Base-by-base conservation (phyloP, 2,329 filamentous ascomycete genomes). In the Fusarium nelsonii region DNA sequence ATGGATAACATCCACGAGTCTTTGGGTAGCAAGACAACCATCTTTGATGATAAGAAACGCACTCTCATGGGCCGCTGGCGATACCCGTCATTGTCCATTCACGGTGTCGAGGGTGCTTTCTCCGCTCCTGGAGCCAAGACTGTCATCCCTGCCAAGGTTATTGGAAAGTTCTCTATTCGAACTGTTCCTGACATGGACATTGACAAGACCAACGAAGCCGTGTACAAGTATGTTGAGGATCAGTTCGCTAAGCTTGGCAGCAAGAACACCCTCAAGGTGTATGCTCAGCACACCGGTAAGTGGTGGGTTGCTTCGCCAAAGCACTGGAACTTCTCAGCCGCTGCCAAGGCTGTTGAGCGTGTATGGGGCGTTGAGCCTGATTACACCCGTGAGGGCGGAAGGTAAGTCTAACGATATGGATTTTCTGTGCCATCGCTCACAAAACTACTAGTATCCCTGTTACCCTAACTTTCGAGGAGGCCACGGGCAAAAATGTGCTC, bases 301-400 rank as follows among this genome's bases (percentile, higher is more conserved):
- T 99, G 96, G 96, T 99, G 96, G 96, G 94, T 97, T 48, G 94
- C 97, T 46, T 94, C 92, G 77, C 95, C 96, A 32, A 96, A 97
- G 83, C 95, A 99, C 87, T 98, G 96, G 94, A 99, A 99, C 87
- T 99, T 98, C 83, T 88, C 90, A 32, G 95, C 95, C 28, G 96
- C 96, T 15, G 89, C 91, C 77, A 98, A 97, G 87, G 96, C 96
- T n/a, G 94, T 96, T 34, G 91, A 98, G 85, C 89, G 93, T 70
- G 96, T 99, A 37, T 99, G 94, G 88, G 92, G 92, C 55, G 91
- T 97, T 56, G 87, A 94, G 84, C 96, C 96, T 28, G 96, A 99
- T 82, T 91, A 97, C 81, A 99, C 96, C 40, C 89, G 96, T 68
- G 96, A 99, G 84, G 96, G 96, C 81, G 96, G 96, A 82, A 92